Evolutionary conservation across 305 asterid genomes (phyloP).

Genomic region (Plantago coronopus): DNA sequence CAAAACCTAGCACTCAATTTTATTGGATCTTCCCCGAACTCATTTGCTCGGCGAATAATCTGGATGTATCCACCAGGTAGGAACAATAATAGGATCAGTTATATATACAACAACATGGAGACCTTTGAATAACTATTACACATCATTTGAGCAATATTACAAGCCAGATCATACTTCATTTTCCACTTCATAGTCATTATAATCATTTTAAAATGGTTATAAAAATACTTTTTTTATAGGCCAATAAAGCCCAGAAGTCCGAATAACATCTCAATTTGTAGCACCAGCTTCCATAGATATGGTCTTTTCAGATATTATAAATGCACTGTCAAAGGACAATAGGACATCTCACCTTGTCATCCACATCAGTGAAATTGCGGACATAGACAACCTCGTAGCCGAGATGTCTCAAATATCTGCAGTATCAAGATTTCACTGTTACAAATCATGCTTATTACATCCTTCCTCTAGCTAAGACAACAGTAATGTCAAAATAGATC

Average conservation of each 20-base stretch:
- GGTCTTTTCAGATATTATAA: neutral
- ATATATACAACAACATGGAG: constrained; percentile 2
- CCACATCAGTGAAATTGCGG: constrained; percentile 92
- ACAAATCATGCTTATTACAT: constrained; percentile 10
- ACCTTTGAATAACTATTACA: neutral
- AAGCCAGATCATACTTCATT: neutral
- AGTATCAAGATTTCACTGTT: constrained; percentile 11
- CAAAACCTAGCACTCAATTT: constrained; percentile 72
- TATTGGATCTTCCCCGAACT: constrained; percentile 63
- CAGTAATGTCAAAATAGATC: neutral
- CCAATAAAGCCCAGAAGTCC: neutral
- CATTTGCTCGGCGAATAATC: constrained; percentile 87
- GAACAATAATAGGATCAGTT: constrained; percentile 14
- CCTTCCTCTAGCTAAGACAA: neutral
- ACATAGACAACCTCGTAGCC: constrained; percentile 87
- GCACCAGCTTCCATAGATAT: neutral
- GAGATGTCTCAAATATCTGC: constrained; percentile 63
- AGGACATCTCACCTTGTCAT: constrained; percentile 80
- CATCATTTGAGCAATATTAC: neutral
- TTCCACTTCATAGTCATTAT: neutral
- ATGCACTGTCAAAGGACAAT: neutral
- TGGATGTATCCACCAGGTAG: constrained; percentile 24
- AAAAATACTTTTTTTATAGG: neutral
- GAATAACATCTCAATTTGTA: neutral
- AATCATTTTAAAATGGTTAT: neutral